Conservation (phyloP, 1,284 basidiomycete genomes). For the Cryptococcus deneoformans region DNA sequence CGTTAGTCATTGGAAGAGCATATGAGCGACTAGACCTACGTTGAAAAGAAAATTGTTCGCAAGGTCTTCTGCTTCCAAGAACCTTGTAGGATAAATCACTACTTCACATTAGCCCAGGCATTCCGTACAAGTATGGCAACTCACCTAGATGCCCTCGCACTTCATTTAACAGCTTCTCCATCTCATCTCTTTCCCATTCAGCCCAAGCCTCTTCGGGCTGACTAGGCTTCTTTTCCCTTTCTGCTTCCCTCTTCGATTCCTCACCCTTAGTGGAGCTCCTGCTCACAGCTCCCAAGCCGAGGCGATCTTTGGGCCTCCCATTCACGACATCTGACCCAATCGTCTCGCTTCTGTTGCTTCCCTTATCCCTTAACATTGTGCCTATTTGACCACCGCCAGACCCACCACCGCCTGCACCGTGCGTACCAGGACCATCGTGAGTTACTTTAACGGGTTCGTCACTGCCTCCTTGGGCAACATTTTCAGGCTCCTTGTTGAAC, state of each 20-base stretch:
- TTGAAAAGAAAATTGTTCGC: conserved; percentile 89
- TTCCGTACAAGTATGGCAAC: conserved; percentile 20
- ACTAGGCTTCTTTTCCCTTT: conserved; percentile 32
- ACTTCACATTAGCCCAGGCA: conserved; percentile 6
- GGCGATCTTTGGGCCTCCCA: conserved; percentile 18
- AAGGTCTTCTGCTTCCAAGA: conserved; percentile 80
- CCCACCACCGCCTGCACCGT: conserved; percentile 50
- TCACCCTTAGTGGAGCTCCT: conserved; percentile 1
- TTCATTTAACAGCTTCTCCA: conserved; percentile 75
- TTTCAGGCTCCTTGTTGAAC: conserved; percentile 50
- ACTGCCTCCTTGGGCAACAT: conserved; percentile 32
- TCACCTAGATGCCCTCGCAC: conserved; percentile 79
- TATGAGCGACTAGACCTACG: conserved; percentile 35
- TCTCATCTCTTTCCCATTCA: conserved; percentile 77
- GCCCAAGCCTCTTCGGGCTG: conserved; percentile 68
- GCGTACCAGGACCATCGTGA: conserved; percentile 44
- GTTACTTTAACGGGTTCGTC: conserved; percentile 40
- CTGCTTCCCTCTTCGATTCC: neutral
- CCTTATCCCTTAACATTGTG: conserved; percentile 5
- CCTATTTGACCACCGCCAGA: conserved; percentile 45
- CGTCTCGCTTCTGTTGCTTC: conserved; percentile 1
- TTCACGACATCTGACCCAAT: conserved; percentile 18
- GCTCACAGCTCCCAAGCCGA: neutral
- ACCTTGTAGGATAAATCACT: conserved; percentile 78
- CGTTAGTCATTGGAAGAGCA: neutral